Evolutionary conservation across 495 filamentous ascomycete genomes (phyloP), one percentile per base, ranked within the genome.

Genomic region (Platismatia glauca): DNA sequence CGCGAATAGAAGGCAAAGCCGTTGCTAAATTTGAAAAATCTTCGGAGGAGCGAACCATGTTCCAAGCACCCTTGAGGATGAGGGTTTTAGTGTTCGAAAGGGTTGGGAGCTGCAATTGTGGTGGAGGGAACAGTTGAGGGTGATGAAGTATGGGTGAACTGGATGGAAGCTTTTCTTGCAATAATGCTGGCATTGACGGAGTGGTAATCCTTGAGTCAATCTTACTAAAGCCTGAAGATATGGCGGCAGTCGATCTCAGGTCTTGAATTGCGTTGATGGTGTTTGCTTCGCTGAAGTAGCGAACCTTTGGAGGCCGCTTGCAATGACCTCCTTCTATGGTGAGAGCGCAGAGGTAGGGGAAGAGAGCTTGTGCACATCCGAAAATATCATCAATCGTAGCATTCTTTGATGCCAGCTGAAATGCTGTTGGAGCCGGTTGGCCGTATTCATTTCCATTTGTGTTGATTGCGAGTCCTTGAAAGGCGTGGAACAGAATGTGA

Each of bases 251-350:
- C 59, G 31, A 33, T 33, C 18, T 31, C 29, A 33, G 56, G 18
- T 48, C 48, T 7, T 39, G 27, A 59, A 18, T 16, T 7, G 27
- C 27, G 24, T 41, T 27, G 44, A 27, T 60, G 37, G 15, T 35
- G 13, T 16, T 65, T 44, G 35, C 35, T 24, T 74, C 69, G 31
- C 71, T 70, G 69, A 82, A 85, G 63, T 87, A 84, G 55, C 74
- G 75, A 33, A 89, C 81, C 69, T 82, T 79, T 2, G 85, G 85
- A 16, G 87, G 82, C 66, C 86, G 86, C 69, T 85, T 87, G 65
- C 85, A 80, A 64, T 90, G 84, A n/a, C 86, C 87, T 4, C 85
- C 86, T 73, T 90, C 86, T 33, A 90, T 74, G n/a, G 86, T 90
- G 64, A 90, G 72, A 22, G 88, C 79, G 59, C 79, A 80, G 2